Evolutionary conservation across 345 rosid species (phyloP).

Genomic region (Eucalyptus pauciflora): DNA sequence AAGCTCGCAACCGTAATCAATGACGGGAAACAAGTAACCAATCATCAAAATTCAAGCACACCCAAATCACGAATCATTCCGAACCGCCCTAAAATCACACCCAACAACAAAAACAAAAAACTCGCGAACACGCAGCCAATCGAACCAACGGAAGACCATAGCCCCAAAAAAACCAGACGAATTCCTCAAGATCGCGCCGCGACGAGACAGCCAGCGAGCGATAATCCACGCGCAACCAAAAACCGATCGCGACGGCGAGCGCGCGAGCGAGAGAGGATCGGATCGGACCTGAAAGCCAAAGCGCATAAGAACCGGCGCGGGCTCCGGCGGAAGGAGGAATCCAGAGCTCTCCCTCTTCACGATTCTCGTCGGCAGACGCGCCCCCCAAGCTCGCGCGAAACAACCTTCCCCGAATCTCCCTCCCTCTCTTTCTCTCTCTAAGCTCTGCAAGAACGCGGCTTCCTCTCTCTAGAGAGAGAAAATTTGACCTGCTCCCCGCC

Average conservation of each 20-base stretch:
- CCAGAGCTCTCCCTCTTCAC: constrained; percentile 40
- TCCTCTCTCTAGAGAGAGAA: background rate
- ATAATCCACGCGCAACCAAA: background rate
- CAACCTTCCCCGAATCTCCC: background rate
- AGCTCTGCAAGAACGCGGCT: background rate
- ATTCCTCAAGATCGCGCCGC: background rate
- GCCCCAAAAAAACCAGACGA: background rate
- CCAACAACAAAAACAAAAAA: background rate
- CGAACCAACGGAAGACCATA: background rate
- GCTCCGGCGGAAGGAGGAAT: constrained; percentile 51
- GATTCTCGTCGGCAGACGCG: background rate
- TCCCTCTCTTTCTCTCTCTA: background rate
- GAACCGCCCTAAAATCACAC: too few species aligned
- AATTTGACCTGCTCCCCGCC: background rate
- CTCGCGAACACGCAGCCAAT: background rate
- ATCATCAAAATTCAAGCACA: too few species aligned
- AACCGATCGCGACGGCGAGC: background rate
- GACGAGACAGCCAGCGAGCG: background rate
- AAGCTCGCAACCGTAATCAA: too few species aligned
- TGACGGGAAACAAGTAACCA: too few species aligned
- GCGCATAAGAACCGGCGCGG: constrained; percentile 70
- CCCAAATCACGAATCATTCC: too few species aligned
- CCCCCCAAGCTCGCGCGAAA: background rate
- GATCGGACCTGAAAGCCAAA: constrained; percentile 37
- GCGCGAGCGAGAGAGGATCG: background rate